Evolutionary conservation across 2,329 filamentous ascomycete species (phyloP).

Genomic region (Eutypella sp.): DNA sequence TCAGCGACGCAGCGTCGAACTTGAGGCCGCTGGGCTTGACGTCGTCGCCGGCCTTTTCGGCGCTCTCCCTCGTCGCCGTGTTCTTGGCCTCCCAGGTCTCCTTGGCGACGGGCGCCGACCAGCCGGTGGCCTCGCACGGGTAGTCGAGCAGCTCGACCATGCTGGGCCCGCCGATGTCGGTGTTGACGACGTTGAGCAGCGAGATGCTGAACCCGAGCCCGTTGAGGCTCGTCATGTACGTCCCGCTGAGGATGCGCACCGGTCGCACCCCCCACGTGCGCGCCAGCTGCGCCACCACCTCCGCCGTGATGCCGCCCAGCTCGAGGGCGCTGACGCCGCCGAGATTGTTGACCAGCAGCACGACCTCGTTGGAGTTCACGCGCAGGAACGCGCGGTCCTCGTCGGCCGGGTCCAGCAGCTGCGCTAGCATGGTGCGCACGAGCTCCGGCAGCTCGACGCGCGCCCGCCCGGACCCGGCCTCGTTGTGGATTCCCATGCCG

Average conservation of each 20-base stretch:
- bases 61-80: constrained; percentile 39
- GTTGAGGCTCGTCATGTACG: constrained; percentile 76
- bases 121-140: constrained; percentile 64
- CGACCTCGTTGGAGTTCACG: constrained; percentile 58
- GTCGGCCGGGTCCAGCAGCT: constrained; percentile 62
- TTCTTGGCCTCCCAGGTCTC: constrained; percentile 59
- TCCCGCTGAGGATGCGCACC: constrained; percentile 61
- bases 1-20: constrained; percentile 47
- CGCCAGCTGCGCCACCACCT: constrained; percentile 60
- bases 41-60: constrained; percentile 24
- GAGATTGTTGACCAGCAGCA: constrained; percentile 71
- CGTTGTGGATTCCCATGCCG: constrained; percentile 78
- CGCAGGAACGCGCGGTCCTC: constrained; percentile 65
- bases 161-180: constrained; percentile 52
- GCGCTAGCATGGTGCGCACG: constrained; percentile 61
- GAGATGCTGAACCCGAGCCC: constrained; percentile 71
- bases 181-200: constrained; percentile 58
- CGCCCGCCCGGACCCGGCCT: constrained; percentile 51
- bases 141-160: constrained; percentile 68
- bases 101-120: constrained; percentile 59
- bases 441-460: constrained; percentile 49
- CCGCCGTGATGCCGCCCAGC: constrained; percentile 64
- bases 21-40: constrained; percentile 42
- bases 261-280: constrained; percentile 53
- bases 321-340: constrained; percentile 70